These are phyloP conservation scores for Podosphaera xanthii DNA, from an alignment of 2,329 filamentous ascomycete genomes.

Conservation along the genomic window DNA sequence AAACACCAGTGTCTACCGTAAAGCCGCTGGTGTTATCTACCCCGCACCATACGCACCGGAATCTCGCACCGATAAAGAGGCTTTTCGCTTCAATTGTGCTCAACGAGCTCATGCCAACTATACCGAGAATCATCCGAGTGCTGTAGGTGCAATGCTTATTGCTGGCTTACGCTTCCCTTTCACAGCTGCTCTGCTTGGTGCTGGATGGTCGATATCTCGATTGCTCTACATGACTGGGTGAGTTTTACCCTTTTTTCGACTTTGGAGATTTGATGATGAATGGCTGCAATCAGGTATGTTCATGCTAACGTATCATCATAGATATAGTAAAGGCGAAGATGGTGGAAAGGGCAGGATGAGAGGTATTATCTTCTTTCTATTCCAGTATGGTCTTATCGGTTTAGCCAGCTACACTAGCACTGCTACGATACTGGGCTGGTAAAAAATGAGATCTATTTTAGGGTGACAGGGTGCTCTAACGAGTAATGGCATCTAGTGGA, in stretches of 20 bases:
- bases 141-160: conserved; percentile 29
- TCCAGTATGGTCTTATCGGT: conserved; percentile 11
- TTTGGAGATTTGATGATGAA: background rate
- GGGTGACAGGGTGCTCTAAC: too few relatives aligned
- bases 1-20: conserved; percentile 27
- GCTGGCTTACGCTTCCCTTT: conserved; percentile 31
- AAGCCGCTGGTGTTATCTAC: conserved; percentile 29
- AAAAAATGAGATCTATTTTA: background rate
- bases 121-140: conserved; percentile 33
- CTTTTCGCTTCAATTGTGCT: conserved; percentile 38
- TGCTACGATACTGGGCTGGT: conserved; percentile 10
- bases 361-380: conserved; percentile 9
- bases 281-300: too few relatives aligned
- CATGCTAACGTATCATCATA: conserved; percentile 14
- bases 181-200: conserved; percentile 25
- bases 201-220: conserved; percentile 28
- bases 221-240: conserved; percentile 24
- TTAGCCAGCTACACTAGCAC: conserved; percentile 11
- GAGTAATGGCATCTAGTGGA: too few relatives aligned
- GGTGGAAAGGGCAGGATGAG: conserved; percentile 13
- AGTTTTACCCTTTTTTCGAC: background rate
- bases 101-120: conserved; percentile 42
- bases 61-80: conserved; percentile 13
- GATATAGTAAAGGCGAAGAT: conserved; percentile 12
- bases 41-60: conserved; percentile 28